Evolutionary conservation across 306 rosid genomes (phyloP).

Genomic region (Datisca glomerata): DNA sequence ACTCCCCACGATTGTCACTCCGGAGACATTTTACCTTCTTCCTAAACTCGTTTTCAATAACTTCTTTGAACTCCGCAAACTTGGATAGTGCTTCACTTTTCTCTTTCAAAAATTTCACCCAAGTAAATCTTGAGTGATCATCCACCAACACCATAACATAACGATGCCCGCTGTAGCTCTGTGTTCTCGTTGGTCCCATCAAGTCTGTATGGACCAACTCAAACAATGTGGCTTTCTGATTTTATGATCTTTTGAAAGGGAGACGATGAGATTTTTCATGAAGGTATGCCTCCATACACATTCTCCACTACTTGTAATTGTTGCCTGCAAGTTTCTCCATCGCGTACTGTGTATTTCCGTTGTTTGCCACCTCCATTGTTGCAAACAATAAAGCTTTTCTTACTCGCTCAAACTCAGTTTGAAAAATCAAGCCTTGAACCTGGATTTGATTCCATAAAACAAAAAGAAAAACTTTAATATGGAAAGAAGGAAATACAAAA

Average conservation of each 20-base stretch:
- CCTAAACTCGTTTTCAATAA: background rate
- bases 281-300: conserved; percentile 1
- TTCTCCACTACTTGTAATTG: background rate
- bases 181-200: conserved; percentile 8
- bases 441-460: background rate
- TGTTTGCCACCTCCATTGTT: background rate
- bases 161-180: background rate
- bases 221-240: background rate
- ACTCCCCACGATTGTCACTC: conserved; percentile 2
- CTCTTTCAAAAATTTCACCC: background rate
- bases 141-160: background rate
- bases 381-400: conserved; percentile 2
- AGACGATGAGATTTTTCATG: background rate
- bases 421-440: background rate
- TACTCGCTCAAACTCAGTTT: background rate
- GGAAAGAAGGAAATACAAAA: too few species aligned
- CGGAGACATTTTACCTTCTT: background rate
- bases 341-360: background rate
- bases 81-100: conserved; percentile 3
- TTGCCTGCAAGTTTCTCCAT: background rate
- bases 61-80: background rate
- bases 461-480: too few species aligned
- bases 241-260: background rate
- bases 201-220: conserved; percentile 6
- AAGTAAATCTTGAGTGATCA: conserved; percentile 1